phyloP scores from a whole-genome alignment of 352 stramenopile species.

The Phytophthora constricta region DNA sequence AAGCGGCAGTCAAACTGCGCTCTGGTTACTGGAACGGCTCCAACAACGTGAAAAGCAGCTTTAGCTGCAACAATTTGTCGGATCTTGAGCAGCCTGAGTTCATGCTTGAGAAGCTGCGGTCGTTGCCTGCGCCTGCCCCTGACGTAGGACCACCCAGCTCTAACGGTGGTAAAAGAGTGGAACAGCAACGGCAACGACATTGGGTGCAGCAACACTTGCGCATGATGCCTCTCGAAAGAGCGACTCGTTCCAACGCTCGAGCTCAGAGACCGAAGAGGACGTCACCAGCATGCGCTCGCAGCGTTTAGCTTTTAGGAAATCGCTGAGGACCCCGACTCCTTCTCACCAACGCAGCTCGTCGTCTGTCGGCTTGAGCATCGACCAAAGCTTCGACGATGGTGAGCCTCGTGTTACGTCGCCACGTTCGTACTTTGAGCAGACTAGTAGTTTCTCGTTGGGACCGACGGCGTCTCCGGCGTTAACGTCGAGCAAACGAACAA shows the following conservation, averaged over 20 bases:
- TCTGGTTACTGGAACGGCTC: constrained; percentile 75
- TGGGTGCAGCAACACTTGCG: constrained; percentile 28
- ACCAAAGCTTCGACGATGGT: constrained; percentile 32
- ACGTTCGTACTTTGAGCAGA: constrained; percentile 69
- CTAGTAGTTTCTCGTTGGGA: constrained; percentile 44
- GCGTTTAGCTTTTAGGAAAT: constrained; percentile 42
- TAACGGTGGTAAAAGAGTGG: constrained; percentile 57
- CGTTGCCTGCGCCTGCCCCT: constrained; percentile 15
- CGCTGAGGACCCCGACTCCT: constrained; percentile 9
- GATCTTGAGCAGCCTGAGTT: constrained; percentile 66
- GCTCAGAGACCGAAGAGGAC: constrained; percentile 44
- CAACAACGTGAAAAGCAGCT: constrained; percentile 81
- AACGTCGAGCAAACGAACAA: constrained; percentile 43
- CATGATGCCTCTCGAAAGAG: constrained; percentile 49
- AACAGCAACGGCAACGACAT: constrained; percentile 19
- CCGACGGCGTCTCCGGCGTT: constrained; percentile 24
- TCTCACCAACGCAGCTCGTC: constrained; percentile 36
- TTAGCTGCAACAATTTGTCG: constrained; percentile 81
- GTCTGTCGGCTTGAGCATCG: constrained; percentile 37
- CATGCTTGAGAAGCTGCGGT: constrained; percentile 43
- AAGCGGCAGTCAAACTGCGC: constrained; percentile 48
- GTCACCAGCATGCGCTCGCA: constrained; percentile 45
- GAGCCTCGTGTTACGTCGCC: constrained; percentile 59
- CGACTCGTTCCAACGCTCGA: constrained; percentile 54
- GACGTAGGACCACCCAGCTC: constrained; percentile 21